phyloP scores from a whole-genome alignment of 306 rosid genomes.

The Dryas alaskensis region DNA sequence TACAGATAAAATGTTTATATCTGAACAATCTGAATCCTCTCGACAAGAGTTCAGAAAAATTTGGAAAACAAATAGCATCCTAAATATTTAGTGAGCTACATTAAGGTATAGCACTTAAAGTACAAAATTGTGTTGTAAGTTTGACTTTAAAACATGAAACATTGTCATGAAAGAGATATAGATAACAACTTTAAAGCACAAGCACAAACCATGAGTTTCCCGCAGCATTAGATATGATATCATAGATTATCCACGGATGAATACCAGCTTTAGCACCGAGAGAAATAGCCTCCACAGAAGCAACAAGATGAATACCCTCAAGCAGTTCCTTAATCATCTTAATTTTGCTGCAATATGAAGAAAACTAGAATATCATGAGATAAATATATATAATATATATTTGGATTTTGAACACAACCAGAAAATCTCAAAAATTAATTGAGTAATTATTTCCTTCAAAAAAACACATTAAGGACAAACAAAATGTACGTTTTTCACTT shows the following conservation, averaged over 20 bases:
- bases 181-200: conserved; percentile 2
- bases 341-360: conserved; percentile 53
- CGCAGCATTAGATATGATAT: conserved; percentile 92
- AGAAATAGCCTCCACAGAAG: conserved; percentile 86
- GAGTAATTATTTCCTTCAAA: background rate
- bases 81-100: background rate
- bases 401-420: background rate
- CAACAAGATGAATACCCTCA: conserved; percentile 79
- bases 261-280: conserved; percentile 79
- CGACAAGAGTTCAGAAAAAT: background rate
- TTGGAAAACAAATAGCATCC: background rate
- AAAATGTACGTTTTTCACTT: background rate
- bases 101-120: background rate
- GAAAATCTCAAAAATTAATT: background rate
- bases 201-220: conserved; percentile 86
- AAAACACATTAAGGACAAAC: background rate
- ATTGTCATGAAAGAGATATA: background rate
- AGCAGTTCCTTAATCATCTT: conserved; percentile 68
- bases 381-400: background rate
- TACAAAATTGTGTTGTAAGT: background rate
- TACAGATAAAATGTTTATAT: background rate
- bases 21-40: background rate
- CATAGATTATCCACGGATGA: conserved; percentile 84
- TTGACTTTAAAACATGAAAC: background rate
- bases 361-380: conserved; percentile 14